Percentiles rank a stretch among this genome's conserved stretches.
phyloP scores from a whole-genome alignment of 1,139 yeast species.

The Dujonia santamariae region DNA sequence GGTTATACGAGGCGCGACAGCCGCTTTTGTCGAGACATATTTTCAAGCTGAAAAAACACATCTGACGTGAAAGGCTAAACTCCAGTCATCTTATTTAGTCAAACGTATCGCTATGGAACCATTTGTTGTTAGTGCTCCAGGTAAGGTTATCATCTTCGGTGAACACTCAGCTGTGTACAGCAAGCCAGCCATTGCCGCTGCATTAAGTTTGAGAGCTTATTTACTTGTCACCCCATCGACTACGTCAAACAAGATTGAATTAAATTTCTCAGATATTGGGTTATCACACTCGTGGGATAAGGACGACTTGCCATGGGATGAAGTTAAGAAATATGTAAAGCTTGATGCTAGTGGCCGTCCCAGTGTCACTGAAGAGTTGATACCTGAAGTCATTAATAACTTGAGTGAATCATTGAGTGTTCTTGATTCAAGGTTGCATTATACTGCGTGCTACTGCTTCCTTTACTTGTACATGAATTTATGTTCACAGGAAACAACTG shows the following conservation, averaged over 20 bases:
- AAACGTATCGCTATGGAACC: constrained; percentile 19
- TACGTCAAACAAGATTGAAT: constrained; percentile 40
- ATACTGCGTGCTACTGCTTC: constrained; percentile 83
- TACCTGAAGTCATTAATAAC: constrained; percentile 55
- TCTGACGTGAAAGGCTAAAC: neutral
- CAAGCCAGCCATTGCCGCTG: constrained; percentile 91
- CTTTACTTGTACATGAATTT: constrained; percentile 69
- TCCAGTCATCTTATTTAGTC: too few relatives aligned
- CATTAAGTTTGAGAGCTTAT: constrained; percentile 78
- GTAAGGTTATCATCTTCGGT: constrained; percentile 93
- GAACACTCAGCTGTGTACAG: constrained; percentile 96
- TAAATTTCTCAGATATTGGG: constrained; percentile 82
- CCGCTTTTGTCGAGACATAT: too few relatives aligned
- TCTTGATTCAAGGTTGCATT: constrained; percentile 57
- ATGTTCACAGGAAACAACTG: constrained; percentile 46
- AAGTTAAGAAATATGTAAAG: constrained; percentile 23
- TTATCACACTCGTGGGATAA: constrained; percentile 63
- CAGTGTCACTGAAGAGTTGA: constrained; percentile 50
- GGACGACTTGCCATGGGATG: constrained; percentile 59
- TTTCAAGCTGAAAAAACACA: too few relatives aligned
- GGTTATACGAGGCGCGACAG: too few relatives aligned
- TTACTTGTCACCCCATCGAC: constrained; percentile 53
- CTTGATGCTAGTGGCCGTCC: constrained; percentile 37
- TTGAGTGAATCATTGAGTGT: constrained; percentile 42
- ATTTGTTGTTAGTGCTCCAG: constrained; percentile 90